phyloP scores from a whole-genome alignment of 2,329 filamentous ascomycete genomes.

The Fusarium mundagurra region DNA sequence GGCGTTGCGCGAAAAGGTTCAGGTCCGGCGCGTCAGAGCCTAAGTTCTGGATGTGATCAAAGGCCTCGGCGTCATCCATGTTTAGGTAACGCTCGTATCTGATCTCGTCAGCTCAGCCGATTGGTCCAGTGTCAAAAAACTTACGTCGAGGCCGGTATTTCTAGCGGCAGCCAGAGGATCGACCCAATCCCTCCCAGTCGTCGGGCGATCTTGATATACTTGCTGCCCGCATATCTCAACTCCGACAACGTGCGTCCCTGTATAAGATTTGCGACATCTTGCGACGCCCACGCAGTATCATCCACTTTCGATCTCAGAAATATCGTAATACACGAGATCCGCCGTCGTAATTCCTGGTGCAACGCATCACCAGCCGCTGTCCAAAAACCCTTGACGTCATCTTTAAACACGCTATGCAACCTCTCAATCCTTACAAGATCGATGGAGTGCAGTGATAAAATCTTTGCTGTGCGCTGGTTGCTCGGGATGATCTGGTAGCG shows the following conservation, averaged over 20 bases:
- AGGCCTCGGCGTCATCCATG: conserved; percentile 46
- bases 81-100: conserved; percentile 49
- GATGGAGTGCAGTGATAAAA: conserved; percentile 33
- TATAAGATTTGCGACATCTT: conserved; percentile 31
- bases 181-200: conserved; percentile 44
- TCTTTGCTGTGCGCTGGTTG: conserved; percentile 47
- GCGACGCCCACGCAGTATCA: conserved; percentile 29
- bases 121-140: background rate
- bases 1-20: conserved; percentile 33
- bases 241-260: conserved; percentile 40
- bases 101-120: background rate
- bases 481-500: conserved; percentile 45
- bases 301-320: conserved; percentile 45
- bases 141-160: conserved; percentile 49
- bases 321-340: conserved; percentile 44
- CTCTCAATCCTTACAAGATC: conserved; percentile 22
- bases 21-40: conserved; percentile 25
- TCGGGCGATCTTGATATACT: conserved; percentile 49
- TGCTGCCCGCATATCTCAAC: conserved; percentile 46
- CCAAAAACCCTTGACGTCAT: conserved; percentile 43
- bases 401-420: conserved; percentile 15
- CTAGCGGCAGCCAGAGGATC: conserved; percentile 47
- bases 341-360: conserved; percentile 42
- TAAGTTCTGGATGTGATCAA: conserved; percentile 42
- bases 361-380: background rate